Evolutionary conservation across 129 eudicot species (phyloP).

Genomic region (Solidago caesia): DNA sequence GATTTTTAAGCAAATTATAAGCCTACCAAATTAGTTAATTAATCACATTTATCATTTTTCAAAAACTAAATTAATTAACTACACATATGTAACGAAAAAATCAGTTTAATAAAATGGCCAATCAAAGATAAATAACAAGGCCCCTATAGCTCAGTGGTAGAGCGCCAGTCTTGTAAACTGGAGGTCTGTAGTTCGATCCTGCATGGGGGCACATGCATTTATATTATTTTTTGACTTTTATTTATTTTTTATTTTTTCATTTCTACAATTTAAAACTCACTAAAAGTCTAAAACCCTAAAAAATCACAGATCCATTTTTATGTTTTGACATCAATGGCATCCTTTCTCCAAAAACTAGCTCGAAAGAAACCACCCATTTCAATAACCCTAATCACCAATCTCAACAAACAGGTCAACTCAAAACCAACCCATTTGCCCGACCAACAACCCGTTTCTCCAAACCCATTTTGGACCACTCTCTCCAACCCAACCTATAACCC

Average conservation of each 20-base stretch:
- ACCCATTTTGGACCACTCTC: conserved; percentile 7
- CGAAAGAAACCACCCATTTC: conserved; percentile 35
- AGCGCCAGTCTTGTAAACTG: conserved; percentile 99
- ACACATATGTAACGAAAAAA: no score
- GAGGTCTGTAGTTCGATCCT: conserved; percentile 99
- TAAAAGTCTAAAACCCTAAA: conserved; percentile 41
- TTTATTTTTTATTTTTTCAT: neutral
- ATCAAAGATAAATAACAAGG: neutral
- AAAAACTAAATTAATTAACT: no score
- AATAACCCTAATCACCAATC: conserved; percentile 34
- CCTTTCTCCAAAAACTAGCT: conserved; percentile 39
- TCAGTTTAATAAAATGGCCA: no score
- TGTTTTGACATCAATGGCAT: conserved; percentile 43
- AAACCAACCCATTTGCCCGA: conserved; percentile 31
- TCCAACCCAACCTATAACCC: conserved; percentile 13
- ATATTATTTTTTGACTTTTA: neutral
- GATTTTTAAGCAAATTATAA: no score
- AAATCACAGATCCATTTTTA: conserved; percentile 29
- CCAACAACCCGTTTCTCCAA: conserved; percentile 16
- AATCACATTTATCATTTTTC: no score
- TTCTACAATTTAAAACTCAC: neutral
- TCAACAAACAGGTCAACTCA: conserved; percentile 34
- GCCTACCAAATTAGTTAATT: no score
- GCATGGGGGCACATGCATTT: conserved; percentile 45
- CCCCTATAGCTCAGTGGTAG: conserved; percentile 99